Evolutionary conservation across 2,329 filamentous ascomycete species (phyloP), one percentile per base, ranked within the genome.

Genomic region (Colletotrichum destructivum): DNA sequence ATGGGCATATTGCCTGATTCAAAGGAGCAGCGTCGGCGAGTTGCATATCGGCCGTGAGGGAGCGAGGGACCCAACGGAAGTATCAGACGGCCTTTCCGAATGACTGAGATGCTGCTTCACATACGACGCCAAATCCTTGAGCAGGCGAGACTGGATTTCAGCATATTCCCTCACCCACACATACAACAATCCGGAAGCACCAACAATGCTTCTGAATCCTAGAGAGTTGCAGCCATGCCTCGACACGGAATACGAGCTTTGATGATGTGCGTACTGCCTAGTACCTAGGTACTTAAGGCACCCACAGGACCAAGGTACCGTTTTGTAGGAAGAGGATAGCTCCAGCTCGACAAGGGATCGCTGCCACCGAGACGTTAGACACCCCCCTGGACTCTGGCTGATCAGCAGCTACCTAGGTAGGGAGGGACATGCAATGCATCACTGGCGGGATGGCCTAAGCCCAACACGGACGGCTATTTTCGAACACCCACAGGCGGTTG

Each of bases 401-500:
- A 71, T 71, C 65, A 54, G 46, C 69, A 15, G 63, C 65, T 44
- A 31, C 52, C 68, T 55, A 26, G 59, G 52, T 9, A 38, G 35
- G 9, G 35, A 38, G 26, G 26, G 26, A 2, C 26, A 31, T 31
- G 26, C 35, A 38, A 38, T 38, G 35, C 35, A 38, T 38, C 35
- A 38, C 35, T 38, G 35, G 35, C 35, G 9, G 35, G 35, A 11
- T 38, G 35, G 35, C 35, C 35, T 38, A 38, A 49, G 51, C 56
- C 51, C 57, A 62, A 67, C 51, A 57, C 56, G 46, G 40, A 63
- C 54, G 16, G 38, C 65, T 62, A 66, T 71, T 71, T 69, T 54
- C 26, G 56, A 38, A 26, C 44, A 47, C 26, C n/a, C 18, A 13
- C 26, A 51, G 31, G 26, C 60, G 47, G 56, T 40, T 31, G 46